These are phyloP conservation scores for Porcisia hertigi DNA, from an alignment of 208 protist genomes.

Conservation along the genomic window DNA sequence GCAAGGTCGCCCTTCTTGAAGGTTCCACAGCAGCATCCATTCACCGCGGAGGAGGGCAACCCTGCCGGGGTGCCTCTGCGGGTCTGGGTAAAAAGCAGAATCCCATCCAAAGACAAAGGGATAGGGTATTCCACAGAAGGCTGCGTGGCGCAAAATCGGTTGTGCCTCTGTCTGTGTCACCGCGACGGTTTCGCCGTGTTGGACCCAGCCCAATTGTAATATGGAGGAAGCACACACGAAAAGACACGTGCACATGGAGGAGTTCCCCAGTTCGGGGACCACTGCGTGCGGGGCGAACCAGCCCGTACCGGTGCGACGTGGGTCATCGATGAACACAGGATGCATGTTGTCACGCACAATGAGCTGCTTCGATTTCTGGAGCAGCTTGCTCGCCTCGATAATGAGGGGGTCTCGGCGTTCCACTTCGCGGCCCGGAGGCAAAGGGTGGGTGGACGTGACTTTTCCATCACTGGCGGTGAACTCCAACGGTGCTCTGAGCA, in stretches of 20 bases:
- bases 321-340: conserved; percentile 12
- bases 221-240: conserved; percentile 13
- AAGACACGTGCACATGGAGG: not conserved
- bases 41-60: conserved; percentile 57
- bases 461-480: not conserved
- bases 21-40: conserved; percentile 61
- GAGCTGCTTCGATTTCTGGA: conserved; percentile 1
- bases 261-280: conserved; percentile 1
- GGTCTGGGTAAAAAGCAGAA: conserved; percentile 62
- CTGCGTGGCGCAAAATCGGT: conserved; percentile 28
- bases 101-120: conserved; percentile 66
- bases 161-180: conserved; percentile 14
- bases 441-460: not conserved
- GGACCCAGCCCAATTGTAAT: not conserved
- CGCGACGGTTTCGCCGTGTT: conserved; percentile 20
- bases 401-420: conserved; percentile 6
- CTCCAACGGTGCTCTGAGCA: conserved; percentile 4
- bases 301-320: not conserved
- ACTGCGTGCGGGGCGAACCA: conserved; percentile 9
- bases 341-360: conserved; percentile 10
- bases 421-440: not conserved
- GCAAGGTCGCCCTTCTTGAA: conserved; percentile 15
- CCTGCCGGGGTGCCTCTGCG: conserved; percentile 15
- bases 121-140: conserved; percentile 53
- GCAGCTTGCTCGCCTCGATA: not conserved